These are phyloP conservation scores for Naganishia liquefaciens DNA, from an alignment of 1,284 basidiomycete species.

Conservation along the genomic window DNA sequence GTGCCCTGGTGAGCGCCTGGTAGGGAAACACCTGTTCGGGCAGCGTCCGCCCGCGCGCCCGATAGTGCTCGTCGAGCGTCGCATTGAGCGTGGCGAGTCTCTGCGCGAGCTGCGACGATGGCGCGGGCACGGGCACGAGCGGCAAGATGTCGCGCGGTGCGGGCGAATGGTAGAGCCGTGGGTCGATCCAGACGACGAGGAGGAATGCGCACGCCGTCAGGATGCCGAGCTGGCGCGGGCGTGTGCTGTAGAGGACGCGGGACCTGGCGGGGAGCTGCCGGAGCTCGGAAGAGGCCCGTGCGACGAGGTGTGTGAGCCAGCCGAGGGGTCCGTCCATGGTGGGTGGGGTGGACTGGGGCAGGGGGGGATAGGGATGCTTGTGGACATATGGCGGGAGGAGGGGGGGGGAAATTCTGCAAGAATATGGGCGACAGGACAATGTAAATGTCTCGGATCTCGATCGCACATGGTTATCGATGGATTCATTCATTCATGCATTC, in stretches of 20 bases:
- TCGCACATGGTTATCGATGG: too few relatives aligned
- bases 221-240: conserved; percentile 16
- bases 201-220: conserved; percentile 11
- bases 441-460: too few relatives aligned
- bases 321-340: neutral
- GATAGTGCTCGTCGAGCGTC: conserved; percentile 28
- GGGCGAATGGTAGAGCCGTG: conserved; percentile 29
- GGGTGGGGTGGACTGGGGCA: neutral
- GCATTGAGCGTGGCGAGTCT: conserved; percentile 17
- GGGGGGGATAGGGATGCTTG: neutral
- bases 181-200: conserved; percentile 27
- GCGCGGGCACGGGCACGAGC: conserved; percentile 20
- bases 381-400: too few relatives aligned
- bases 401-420: neutral
- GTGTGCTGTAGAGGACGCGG: conserved; percentile 17
- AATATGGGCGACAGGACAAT: neutral
- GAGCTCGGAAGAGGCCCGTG: neutral
- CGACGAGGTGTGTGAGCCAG: conserved; percentile 2
- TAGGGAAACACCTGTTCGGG: conserved; percentile 40
- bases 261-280: conserved; percentile 17
- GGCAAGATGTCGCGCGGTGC: conserved; percentile 24
- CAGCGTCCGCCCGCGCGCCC: conserved; percentile 14
- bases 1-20: conserved; percentile 41
- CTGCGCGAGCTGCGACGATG: conserved; percentile 6
- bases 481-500: neutral